Conservation (phyloP, 2,329 filamentous ascomycete species). For the Escovopsis sp. region DNA sequence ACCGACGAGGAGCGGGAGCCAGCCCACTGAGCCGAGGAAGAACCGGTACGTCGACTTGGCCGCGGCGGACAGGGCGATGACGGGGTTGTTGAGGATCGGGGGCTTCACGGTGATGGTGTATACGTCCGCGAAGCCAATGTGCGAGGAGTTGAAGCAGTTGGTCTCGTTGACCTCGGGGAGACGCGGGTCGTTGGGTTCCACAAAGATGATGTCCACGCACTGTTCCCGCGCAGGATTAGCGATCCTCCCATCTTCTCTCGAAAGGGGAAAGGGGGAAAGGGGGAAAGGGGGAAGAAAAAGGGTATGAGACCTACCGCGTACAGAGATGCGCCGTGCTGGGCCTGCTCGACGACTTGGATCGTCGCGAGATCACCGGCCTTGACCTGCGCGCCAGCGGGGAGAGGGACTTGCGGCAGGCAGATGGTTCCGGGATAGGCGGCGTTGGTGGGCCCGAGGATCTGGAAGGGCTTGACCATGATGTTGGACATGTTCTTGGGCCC, state of each 20-base stretch:
- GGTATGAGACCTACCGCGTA: slow-evolving; percentile 65
- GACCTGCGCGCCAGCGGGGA: slow-evolving; percentile 57
- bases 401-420: slow-evolving; percentile 77
- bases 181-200: slow-evolving; percentile 52
- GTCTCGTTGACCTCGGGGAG: slow-evolving; percentile 59
- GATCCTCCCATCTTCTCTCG: too few relatives aligned
- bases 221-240: slow-evolving; percentile 19
- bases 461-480: slow-evolving; percentile 65
- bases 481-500: slow-evolving; percentile 79
- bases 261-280: too few relatives aligned
- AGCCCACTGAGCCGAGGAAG: slow-evolving; percentile 20
- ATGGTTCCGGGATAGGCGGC: slow-evolving; percentile 76
- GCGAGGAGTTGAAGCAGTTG: slow-evolving; percentile 80
- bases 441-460: slow-evolving; percentile 69
- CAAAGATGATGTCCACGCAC: slow-evolving; percentile 93
- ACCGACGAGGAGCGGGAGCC: slow-evolving; percentile 25
- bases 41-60: slow-evolving; percentile 11
- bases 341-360: slow-evolving; percentile 74
- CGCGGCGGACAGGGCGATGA: slow-evolving; percentile 9
- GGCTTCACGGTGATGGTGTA: slow-evolving; percentile 48
- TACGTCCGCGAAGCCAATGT: slow-evolving; percentile 62
- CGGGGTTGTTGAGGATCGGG: slow-evolving; percentile 1
- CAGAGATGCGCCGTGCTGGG: slow-evolving; percentile 68
- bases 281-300: neutral
- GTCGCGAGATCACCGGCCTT: slow-evolving; percentile 78